phyloP scores from a whole-genome alignment of 2,329 filamentous ascomycete genomes.

The Arthrocladium fulminans region DNA sequence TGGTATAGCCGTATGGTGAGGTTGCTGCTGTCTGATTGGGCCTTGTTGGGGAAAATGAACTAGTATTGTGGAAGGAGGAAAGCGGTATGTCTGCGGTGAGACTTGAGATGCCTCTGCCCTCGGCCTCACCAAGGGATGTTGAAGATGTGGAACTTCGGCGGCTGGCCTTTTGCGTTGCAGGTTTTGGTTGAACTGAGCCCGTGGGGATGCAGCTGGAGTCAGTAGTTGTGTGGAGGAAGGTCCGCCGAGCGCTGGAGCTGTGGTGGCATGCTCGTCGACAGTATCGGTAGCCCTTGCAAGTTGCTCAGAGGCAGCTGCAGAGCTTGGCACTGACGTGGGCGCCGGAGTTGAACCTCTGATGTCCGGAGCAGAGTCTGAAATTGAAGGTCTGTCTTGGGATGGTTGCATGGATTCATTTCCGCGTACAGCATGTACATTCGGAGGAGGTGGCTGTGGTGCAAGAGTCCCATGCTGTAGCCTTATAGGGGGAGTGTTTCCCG shows the following conservation, averaged over 20 bases:
- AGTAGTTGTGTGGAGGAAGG: neutral
- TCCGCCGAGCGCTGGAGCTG: neutral
- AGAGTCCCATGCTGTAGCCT: too few species aligned
- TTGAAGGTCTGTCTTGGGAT: too few species aligned
- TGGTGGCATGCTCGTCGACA: neutral
- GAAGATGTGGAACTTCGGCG: neutral
- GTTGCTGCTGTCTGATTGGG: neutral
- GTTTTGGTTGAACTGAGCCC: neutral
- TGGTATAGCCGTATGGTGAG: neutral
- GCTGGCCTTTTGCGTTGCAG: constrained; percentile 1
- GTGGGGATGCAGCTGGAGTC: neutral
- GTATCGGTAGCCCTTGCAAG: neutral
- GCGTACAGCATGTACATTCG: too few species aligned
- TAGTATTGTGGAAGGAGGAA: neutral
- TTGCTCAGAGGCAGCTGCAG: neutral
- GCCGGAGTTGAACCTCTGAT: too few species aligned
- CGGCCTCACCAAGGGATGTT: neutral
- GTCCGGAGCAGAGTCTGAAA: too few species aligned
- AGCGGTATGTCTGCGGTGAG: neutral
- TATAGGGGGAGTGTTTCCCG: too few species aligned
- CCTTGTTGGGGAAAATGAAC: neutral
- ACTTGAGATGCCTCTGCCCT: neutral
- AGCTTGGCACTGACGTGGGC: neutral
- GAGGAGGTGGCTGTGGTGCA: too few species aligned
- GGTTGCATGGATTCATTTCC: too few species aligned